These are phyloP conservation scores for Trichoderma koningii DNA, from an alignment of 2,329 filamentous ascomycete genomes.

Conservation along the genomic window DNA sequence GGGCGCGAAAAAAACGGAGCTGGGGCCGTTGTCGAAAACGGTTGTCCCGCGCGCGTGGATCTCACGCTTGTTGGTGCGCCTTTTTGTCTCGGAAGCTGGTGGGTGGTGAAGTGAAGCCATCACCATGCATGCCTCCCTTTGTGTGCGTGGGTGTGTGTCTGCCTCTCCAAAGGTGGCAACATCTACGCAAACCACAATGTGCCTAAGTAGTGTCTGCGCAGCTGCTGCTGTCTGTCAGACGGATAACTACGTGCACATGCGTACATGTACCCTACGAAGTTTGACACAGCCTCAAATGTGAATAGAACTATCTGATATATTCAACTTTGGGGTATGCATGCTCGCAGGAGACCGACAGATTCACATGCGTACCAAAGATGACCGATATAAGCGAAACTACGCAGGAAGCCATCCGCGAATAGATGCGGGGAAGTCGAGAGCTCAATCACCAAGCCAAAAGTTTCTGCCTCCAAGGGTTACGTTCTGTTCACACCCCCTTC, in stretches of 20 bases:
- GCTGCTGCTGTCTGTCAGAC: no score
- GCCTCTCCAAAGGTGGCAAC: neutral
- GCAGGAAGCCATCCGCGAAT: neutral
- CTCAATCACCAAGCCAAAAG: neutral
- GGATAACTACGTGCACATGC: no score
- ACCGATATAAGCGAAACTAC: no score
- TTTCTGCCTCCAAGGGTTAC: neutral
- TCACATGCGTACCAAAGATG: no score
- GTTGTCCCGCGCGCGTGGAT: constrained; percentile 4
- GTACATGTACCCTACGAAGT: no score
- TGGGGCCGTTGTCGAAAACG: constrained; percentile 2
- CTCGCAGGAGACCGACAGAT: no score
- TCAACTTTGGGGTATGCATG: no score
- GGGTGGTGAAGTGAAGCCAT: neutral
- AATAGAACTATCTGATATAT: no score
- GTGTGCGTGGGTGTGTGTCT: no score
- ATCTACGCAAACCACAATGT: neutral
- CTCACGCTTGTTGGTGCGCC: neutral
- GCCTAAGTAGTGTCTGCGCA: no score
- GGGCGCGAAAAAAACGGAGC: neutral
- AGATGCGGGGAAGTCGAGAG: neutral
- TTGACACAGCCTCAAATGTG: no score
- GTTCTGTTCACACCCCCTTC: neutral
- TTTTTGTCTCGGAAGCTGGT: no score
- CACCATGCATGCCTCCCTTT: neutral